phyloP scores from a whole-genome alignment of 495 filamentous ascomycete species.

The Letharia lupina region DNA sequence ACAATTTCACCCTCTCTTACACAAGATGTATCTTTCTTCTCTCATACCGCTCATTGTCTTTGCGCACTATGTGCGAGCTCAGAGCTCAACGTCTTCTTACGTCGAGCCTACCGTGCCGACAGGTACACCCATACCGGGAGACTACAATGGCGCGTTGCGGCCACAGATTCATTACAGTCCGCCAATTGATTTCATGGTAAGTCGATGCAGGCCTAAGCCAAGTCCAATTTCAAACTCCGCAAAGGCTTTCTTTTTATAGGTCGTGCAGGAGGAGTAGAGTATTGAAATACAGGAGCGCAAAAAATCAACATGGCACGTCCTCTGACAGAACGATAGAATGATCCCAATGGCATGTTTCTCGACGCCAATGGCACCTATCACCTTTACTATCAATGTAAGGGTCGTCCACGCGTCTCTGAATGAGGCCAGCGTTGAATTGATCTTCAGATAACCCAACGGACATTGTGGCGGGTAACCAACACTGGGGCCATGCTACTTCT shows the following conservation, averaged over 20 bases:
- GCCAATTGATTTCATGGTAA: conserved; percentile 41
- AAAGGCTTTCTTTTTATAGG: too few species aligned
- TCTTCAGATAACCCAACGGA: conserved; percentile 38
- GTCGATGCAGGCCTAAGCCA: background rate
- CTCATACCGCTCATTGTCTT: background rate
- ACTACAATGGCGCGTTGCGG: conserved; percentile 40
- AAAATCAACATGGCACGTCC: background rate
- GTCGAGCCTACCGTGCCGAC: conserved; percentile 33
- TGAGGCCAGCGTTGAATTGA: conserved; percentile 1
- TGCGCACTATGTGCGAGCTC: conserved; percentile 11
- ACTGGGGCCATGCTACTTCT: conserved; percentile 48
- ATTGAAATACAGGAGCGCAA: background rate
- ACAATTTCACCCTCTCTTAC: background rate
- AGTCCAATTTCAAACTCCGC: background rate
- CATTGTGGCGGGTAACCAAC: conserved; percentile 43
- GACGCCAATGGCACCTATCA: conserved; percentile 43
- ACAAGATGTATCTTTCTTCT: conserved; percentile 3
- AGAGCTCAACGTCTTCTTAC: conserved; percentile 23
- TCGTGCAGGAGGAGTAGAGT: background rate
- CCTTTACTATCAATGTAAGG: conserved; percentile 45
- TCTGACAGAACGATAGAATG: conserved; percentile 33
- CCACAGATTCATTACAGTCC: conserved; percentile 50
- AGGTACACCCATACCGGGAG: conserved; percentile 30
- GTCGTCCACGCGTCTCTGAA: background rate
- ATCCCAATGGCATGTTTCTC: conserved; percentile 49